Evolutionary conservation across 2,329 filamentous ascomycete species (phyloP).

Genomic region (Calonectria pseudoreteaudii): DNA sequence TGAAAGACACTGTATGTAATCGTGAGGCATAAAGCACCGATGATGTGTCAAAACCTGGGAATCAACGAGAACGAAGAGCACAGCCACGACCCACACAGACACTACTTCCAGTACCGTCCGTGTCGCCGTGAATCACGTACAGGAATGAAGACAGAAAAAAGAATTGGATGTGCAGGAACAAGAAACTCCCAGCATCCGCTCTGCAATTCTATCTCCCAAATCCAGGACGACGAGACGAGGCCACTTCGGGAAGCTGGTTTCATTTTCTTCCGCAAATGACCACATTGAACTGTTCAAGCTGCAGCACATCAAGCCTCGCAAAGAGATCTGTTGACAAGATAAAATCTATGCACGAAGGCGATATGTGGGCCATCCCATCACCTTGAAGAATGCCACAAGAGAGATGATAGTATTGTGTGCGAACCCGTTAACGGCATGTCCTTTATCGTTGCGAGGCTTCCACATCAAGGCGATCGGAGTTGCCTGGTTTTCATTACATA

Average conservation of each 20-base stretch:
- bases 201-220: rapidly evolving
- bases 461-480: no score
- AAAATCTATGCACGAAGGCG: no score
- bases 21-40: neutral
- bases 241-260: neutral
- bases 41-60: neutral
- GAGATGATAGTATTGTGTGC: no score
- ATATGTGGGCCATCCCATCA: no score
- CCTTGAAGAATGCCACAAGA: no score
- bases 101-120: rapidly evolving
- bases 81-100: no score
- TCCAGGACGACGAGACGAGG: neutral
- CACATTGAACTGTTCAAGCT: neutral
- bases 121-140: neutral
- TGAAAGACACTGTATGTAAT: neutral
- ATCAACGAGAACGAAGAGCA: neutral
- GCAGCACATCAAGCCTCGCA: neutral
- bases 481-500: no score
- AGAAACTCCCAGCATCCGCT: neutral
- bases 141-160: neutral
- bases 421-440: no score
- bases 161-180: neutral
- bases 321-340: neutral
- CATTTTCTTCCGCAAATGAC: neutral
- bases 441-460: no score